These are phyloP conservation scores for Colletotrichum gloeosporioides DNA, from an alignment of 2,329 filamentous ascomycete genomes.

Conservation along the genomic window DNA sequence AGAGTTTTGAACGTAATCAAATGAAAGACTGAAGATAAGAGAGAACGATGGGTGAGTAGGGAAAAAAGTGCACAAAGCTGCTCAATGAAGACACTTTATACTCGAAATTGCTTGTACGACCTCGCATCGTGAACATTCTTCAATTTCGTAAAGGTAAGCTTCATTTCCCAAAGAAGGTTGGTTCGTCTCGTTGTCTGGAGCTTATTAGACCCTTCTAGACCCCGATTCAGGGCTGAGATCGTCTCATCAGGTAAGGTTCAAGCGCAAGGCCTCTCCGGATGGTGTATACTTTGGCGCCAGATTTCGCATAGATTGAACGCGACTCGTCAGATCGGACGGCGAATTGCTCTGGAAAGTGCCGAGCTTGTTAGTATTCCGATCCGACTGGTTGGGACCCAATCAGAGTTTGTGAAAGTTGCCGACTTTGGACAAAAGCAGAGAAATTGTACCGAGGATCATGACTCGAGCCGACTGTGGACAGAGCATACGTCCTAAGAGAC, in stretches of 20 bases:
- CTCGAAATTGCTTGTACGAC: accelerated
- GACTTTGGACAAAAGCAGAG: neutral
- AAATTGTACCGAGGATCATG: neutral
- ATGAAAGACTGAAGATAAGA: neutral
- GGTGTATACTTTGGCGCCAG: neutral
- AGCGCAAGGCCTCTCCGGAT: neutral
- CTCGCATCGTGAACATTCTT: neutral
- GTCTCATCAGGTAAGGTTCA: accelerated
- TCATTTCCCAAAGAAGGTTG: neutral
- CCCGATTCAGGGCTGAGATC: neutral
- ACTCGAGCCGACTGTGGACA: neutral
- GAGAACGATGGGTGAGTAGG: neutral
- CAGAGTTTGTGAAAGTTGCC: neutral
- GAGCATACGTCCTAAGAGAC: no score
- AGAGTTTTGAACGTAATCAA: accelerated
- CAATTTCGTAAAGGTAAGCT: neutral
- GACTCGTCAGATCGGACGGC: neutral
- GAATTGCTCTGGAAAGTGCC: neutral
- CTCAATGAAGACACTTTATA: neutral
- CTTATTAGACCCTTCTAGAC: neutral
- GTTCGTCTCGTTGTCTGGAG: neutral
- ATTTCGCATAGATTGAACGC: neutral
- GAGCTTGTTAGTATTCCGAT: neutral
- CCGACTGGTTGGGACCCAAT: neutral
- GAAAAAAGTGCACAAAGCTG: accelerated